phyloP scores from a whole-genome alignment of 352 stramenopile genomes.

The Globisporangium barbulae region DNA sequence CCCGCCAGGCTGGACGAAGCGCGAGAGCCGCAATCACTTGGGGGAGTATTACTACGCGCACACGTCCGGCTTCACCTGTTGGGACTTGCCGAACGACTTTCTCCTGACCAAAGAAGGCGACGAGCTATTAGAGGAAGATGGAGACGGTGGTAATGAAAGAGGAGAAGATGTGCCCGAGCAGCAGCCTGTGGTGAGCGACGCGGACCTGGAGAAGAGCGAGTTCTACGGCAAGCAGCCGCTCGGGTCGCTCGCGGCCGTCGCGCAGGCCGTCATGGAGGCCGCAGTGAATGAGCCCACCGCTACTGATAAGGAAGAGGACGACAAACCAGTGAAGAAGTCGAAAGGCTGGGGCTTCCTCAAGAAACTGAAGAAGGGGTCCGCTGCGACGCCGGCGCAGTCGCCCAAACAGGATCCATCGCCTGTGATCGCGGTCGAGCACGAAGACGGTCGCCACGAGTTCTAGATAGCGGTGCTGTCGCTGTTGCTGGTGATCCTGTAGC shows the following conservation, averaged over 20 bases:
- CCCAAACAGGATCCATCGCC: constrained; percentile 12
- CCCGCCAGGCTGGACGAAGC: constrained; percentile 53
- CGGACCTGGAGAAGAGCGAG: constrained; percentile 19
- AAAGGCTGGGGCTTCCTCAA: constrained; percentile 28
- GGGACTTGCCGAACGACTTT: constrained; percentile 50
- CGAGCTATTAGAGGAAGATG: neutral
- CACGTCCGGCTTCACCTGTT: constrained; percentile 55
- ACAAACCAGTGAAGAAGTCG: constrained; percentile 28
- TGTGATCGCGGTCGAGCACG: constrained; percentile 27
- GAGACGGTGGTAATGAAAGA: constrained; percentile 1
- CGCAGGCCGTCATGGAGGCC: constrained; percentile 18
- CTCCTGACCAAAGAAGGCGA: constrained; percentile 10
- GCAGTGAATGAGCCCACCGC: constrained; percentile 10
- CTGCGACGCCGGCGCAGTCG: constrained; percentile 1
- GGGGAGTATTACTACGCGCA: constrained; percentile 72
- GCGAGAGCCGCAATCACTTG: constrained; percentile 60
- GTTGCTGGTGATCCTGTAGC: no score
- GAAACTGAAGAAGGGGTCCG: constrained; percentile 15
- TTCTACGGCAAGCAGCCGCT: constrained; percentile 19
- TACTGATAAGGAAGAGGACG: constrained; percentile 8
- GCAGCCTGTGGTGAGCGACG: neutral
- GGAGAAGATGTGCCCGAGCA: constrained; percentile 15
- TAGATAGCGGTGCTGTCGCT: constrained; percentile 8
- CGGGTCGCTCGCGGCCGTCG: constrained; percentile 14
- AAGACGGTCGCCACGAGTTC: constrained; percentile 56